Percentiles rank a stretch among this genome's conserved stretches.
Evolutionary conservation across 2,329 filamentous ascomycete genomes (phyloP).

Genomic region (Thielaviopsis cerberus): DNA sequence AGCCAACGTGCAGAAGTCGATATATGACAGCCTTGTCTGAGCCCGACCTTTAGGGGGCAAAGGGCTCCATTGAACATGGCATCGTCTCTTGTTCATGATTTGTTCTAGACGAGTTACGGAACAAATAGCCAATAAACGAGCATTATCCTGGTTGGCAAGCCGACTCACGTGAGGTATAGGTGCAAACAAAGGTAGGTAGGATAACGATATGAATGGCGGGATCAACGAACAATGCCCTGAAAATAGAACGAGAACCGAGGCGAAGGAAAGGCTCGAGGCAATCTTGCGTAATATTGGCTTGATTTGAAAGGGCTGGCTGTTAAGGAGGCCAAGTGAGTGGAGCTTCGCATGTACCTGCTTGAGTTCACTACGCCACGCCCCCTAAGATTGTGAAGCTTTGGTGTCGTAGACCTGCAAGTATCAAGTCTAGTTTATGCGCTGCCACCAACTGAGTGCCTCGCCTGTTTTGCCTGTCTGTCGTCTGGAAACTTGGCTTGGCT

Average conservation of each 20-base stretch:
- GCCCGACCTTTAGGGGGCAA: no score
- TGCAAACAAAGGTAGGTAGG: background rate
- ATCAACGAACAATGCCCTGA: background rate
- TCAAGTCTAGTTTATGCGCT: background rate
- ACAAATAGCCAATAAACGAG: no score
- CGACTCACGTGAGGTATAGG: background rate
- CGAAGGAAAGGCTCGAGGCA: background rate
- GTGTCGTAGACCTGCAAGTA: no score
- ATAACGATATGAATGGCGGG: background rate
- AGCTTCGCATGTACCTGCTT: background rate
- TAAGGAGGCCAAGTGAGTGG: background rate
- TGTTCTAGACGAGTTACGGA: background rate
- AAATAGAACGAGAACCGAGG: background rate
- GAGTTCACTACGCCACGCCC: background rate
- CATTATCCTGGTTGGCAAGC: background rate
- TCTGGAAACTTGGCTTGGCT: background rate
- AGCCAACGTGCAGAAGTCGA: no score
- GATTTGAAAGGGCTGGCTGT: background rate
- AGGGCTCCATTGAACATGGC: no score
- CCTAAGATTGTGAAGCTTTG: background rate
- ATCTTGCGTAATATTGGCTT: background rate
- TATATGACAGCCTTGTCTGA: no score
- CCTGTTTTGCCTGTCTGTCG: no score
- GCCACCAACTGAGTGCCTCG: no score
- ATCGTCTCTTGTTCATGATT: no score